Evolutionary conservation across 1,284 basidiomycete species (phyloP).

Genomic region (Puccinia polysora): DNA sequence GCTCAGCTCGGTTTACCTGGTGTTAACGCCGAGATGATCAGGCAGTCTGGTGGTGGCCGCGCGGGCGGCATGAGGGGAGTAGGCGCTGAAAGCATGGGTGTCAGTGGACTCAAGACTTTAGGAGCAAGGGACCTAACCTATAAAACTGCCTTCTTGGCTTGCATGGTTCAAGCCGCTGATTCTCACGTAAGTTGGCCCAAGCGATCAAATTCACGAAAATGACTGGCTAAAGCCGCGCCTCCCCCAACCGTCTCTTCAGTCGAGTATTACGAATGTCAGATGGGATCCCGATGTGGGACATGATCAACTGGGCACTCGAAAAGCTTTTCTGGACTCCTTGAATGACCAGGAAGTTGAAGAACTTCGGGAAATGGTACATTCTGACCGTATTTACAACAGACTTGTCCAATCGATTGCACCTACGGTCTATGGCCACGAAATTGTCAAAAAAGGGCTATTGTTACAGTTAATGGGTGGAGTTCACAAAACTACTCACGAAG

Average conservation of each 20-base stretch:
- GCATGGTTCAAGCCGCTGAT: constrained; percentile 90
- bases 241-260: constrained; percentile 1
- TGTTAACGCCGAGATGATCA: constrained; percentile 85
- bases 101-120: constrained; percentile 86
- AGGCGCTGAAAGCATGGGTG: constrained; percentile 68
- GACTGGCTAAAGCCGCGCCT: too few species aligned
- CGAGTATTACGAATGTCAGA: constrained; percentile 45
- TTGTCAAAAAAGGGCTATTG: constrained; percentile 96
- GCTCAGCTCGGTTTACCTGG: constrained; percentile 92
- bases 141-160: constrained; percentile 97
- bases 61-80: constrained; percentile 64
- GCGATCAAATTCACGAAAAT: too few species aligned
- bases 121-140: constrained; percentile 95
- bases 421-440: constrained; percentile 96
- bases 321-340: constrained; percentile 72
- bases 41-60: constrained; percentile 67
- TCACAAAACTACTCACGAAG: constrained; percentile 92
- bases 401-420: constrained; percentile 93
- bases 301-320: constrained; percentile 61
- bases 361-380: constrained; percentile 85
- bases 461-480: constrained; percentile 99
- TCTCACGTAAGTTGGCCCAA: constrained; percentile 64
- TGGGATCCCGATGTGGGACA: constrained; percentile 74
- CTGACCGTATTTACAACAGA: constrained; percentile 87
- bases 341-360: constrained; percentile 94